Percentiles rank a stretch among this genome's conserved stretches.
phyloP scores from a whole-genome alignment of 2,329 filamentous ascomycete species.

The Cladorrhinum sp. region DNA sequence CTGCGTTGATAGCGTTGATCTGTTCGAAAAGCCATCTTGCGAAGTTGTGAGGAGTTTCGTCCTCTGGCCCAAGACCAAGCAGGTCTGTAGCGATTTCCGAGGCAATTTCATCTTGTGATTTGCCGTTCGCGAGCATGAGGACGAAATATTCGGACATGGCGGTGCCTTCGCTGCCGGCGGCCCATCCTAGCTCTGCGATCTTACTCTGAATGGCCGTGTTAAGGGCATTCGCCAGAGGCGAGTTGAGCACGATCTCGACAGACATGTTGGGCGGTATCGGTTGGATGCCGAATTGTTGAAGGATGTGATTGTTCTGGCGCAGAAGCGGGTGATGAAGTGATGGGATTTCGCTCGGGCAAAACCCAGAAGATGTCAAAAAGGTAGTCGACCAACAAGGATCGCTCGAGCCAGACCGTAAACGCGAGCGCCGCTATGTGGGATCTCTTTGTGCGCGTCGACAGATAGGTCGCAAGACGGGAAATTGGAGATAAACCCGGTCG shows the following conservation, averaged over 20 bases:
- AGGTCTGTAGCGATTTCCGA: constrained; percentile 85
- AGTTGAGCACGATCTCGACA: constrained; percentile 71
- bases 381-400: background rate
- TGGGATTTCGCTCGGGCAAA: background rate
- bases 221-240: constrained; percentile 81
- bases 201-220: constrained; percentile 83
- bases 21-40: constrained; percentile 92
- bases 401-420: background rate
- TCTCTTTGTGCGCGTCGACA: background rate
- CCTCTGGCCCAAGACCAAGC: constrained; percentile 76
- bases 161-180: constrained; percentile 71
- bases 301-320: background rate
- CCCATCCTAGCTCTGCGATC: constrained; percentile 91
- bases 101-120: constrained; percentile 85
- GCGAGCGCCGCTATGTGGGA: background rate
- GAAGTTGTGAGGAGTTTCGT: constrained; percentile 78
- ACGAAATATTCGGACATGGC: constrained; percentile 95
- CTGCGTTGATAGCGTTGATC: constrained; percentile 64
- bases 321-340: background rate
- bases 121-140: constrained; percentile 94
- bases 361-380: too few relatives aligned
- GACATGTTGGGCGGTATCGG: constrained; percentile 56
- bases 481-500: background rate
- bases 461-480: background rate
- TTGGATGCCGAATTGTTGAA: background rate